phyloP scores from a whole-genome alignment of 2,329 filamentous ascomycete genomes.

The Penicillium oxalicum region DNA sequence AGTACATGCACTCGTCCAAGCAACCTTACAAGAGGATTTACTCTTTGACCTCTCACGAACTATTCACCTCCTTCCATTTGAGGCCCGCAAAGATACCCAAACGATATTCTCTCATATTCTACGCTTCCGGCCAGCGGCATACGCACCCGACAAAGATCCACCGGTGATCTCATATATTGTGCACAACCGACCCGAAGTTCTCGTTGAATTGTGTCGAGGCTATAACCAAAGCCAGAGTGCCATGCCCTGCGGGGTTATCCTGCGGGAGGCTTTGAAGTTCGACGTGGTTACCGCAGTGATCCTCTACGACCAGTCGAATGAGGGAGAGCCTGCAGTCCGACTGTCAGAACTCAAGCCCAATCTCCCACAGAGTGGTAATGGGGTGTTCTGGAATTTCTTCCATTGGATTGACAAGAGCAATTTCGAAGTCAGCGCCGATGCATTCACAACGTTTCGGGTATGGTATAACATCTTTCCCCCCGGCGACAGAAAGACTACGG shows the following conservation, averaged over 20 bases:
- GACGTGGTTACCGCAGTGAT: slow-evolving; percentile 87
- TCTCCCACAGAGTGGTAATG: slow-evolving; percentile 66
- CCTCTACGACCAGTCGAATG: slow-evolving; percentile 79
- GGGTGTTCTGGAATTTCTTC: slow-evolving; percentile 96
- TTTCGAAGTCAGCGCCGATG: slow-evolving; percentile 95
- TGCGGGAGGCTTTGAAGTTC: slow-evolving; percentile 84
- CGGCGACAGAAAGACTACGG: background rate
- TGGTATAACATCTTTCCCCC: slow-evolving; percentile 48
- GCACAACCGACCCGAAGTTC: slow-evolving; percentile 75
- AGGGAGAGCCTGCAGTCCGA: slow-evolving; percentile 68
- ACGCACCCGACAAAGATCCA: slow-evolving; percentile 64
- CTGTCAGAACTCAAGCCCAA: slow-evolving; percentile 72
- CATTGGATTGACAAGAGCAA: slow-evolving; percentile 94
- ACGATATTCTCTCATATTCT: slow-evolving; percentile 94
- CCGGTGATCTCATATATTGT: slow-evolving; percentile 85
- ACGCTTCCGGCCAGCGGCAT: slow-evolving; percentile 66
- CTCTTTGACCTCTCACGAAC: slow-evolving; percentile 76
- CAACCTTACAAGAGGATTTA: slow-evolving; percentile 83
- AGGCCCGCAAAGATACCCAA: slow-evolving; percentile 91
- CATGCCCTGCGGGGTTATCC: slow-evolving; percentile 80
- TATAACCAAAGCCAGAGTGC: slow-evolving; percentile 89
- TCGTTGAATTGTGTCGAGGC: slow-evolving; percentile 80
- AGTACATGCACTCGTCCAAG: slow-evolving; percentile 76
- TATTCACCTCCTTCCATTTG: slow-evolving; percentile 83
- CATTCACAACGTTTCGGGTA: slow-evolving; percentile 94